Base-by-base conservation (phyloP, 139 green algal species). In the Chlorella sorokiniana region DNA sequence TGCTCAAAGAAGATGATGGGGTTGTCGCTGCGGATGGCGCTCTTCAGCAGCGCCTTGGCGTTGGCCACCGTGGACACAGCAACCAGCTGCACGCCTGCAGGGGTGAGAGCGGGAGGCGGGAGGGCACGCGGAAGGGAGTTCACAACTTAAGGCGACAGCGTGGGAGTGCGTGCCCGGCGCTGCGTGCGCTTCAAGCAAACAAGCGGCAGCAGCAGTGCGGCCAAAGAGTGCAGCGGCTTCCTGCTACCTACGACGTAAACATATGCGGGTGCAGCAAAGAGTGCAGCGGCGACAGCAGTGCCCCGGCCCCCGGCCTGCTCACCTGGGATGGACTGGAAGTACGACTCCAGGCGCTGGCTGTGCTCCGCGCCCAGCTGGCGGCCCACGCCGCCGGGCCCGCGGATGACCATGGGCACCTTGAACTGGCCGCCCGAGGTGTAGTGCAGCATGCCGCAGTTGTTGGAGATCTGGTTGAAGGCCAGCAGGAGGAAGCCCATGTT, bases 381-480 rank as follows among this genome's bases (percentile, higher is more conserved):
- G 45, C 95, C 96, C 27, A 98, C 95, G 35, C 96, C 96, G 31
- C 94, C 94, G 7, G 94, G 93, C 31, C 94, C 94, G 31, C 94
- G 84, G 64, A 98, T 92, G 37, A 96, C 94, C 69, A 98, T 90
- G 31, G 94, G 94, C 71, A 98, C 93, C 87, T 96, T 97, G 91
- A 93, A 99, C 90, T 99, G 96, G 25, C 96, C 96, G 29, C 96
- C 96, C 14, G 86, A 94, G 54, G 96, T 99, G 91, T 98, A 98
- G 87, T 98, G 95, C 79, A 98, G 90, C 95, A 98, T 98, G 81
- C 95, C 95, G 81, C 91, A 94, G 89, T 98, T 98, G 93, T 98
- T 98, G 77, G 95, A 98, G 86, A 98, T 98, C 85, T 98, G 95
- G 92, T 98, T 98, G 93, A 98, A 98, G n/a, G 95, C 95, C 68